Evolutionary conservation across 1,284 basidiomycete genomes (phyloP).

Genomic region (Puccinia brachypodii): DNA sequence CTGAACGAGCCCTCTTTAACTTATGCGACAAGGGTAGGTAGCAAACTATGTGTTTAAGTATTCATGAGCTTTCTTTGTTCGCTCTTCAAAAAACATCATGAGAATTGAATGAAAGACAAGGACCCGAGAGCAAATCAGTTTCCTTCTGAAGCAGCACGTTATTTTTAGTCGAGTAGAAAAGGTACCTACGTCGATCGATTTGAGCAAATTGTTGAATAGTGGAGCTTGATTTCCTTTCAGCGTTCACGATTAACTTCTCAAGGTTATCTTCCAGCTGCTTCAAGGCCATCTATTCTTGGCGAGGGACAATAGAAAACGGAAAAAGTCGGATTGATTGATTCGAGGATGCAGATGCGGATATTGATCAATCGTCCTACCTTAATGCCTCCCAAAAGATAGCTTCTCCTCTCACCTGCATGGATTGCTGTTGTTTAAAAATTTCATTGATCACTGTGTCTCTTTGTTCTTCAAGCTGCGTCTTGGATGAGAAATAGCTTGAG

Average conservation of each 20-base stretch:
- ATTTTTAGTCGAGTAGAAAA: too few relatives aligned
- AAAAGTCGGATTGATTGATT: not conserved
- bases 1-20: too few relatives aligned
- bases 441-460: not conserved
- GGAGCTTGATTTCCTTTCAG: not conserved
- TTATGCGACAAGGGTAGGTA: too few relatives aligned
- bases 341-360: not conserved
- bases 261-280: not conserved
- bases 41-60: too few relatives aligned
- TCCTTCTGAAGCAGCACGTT: too few relatives aligned
- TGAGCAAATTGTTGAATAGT: slow-evolving; percentile 13
- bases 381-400: not conserved
- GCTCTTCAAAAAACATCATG: too few relatives aligned
- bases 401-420: not conserved
- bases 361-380: too few relatives aligned
- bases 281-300: not conserved
- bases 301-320: not conserved
- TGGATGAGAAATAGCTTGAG: not conserved
- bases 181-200: not conserved
- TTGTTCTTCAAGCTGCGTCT: not conserved
- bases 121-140: too few relatives aligned
- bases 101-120: too few relatives aligned
- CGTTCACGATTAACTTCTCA: not conserved
- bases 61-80: too few relatives aligned
- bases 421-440: slow-evolving; percentile 15